Base-by-base conservation (phyloP, 2,329 filamentous ascomycete genomes). In the Pseudogymnoascus sp. region DNA sequence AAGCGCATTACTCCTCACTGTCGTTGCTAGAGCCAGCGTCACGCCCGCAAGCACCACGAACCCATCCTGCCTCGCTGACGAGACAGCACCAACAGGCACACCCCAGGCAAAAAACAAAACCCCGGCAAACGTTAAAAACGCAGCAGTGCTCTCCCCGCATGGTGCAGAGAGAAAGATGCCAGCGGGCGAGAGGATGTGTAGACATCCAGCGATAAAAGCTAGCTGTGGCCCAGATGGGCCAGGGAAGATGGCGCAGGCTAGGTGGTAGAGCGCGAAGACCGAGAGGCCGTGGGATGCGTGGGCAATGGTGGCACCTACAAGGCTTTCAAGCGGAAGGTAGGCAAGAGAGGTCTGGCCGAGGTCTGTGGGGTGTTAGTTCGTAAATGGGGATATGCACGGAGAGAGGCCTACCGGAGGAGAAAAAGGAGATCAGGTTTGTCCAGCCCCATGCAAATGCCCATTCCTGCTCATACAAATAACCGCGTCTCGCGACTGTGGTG, bases 101-200 rank as follows among this genome's bases (percentile, higher is more conserved):
- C 33, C 33, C 59, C 37, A 38, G 1, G 83, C 82, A 72, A 93
- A 94, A 59, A 88, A 73, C 31, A 89, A 80, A 70, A 86, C 86
- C 0, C 91, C 94, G 0, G 80, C 68, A 69, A 97, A 90, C 42
- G 89, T 89, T 35, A 96, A 78, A 21, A 90, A 79, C 0, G 93
- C 86, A 74, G 92, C 97, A 0, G 87, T 74, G 66, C 89, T 85
- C 77, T 99, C 94, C 8, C 85, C 82, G 74, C 94, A 96, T 0
- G 93, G 91, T 0, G 92, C 88, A 0, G 89, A 92, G 16, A 99
- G 82, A 72, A 99, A 97, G 2, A 97, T 76, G 0, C 93, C 93
- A 0, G 90, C 94, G 0, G 94, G 93, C 0, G 90, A 94, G 59
- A 97, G 72, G 63, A 96, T 82, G 73, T 97, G 91, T 59, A 97